Conservation (phyloP, 345 rosid species). For the Euclidium syriacum region DNA sequence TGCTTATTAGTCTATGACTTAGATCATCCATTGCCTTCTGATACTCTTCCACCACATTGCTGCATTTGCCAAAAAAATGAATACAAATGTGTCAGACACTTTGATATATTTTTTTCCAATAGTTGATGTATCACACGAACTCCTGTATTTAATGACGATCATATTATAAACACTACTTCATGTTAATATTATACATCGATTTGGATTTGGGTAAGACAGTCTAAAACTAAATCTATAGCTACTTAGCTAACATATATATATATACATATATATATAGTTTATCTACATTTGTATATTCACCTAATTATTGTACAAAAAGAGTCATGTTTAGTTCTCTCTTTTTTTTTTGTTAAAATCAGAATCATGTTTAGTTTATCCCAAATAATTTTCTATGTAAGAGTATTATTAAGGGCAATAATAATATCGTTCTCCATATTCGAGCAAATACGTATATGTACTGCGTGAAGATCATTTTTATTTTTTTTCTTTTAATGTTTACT, state of each 20-base stretch:
- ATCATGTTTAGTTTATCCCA: background rate
- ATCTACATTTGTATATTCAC: background rate
- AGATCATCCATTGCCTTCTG: constrained; percentile 27
- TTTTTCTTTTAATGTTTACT: too few relatives aligned
- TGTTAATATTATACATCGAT: too few relatives aligned
- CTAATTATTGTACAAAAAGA: background rate
- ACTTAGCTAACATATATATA: too few relatives aligned
- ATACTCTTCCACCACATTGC: constrained; percentile 40
- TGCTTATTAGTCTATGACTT: constrained; percentile 31
- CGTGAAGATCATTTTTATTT: too few relatives aligned
- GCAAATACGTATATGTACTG: too few relatives aligned
- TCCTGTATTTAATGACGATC: too few relatives aligned
- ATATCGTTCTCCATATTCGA: background rate
- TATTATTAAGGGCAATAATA: background rate
- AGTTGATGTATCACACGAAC: background rate
- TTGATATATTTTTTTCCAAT: background rate
- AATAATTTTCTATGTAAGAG: background rate
- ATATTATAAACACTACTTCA: too few relatives aligned
- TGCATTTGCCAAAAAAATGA: constrained; percentile 6
- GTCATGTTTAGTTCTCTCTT: background rate
- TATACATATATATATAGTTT: background rate
- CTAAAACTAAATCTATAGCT: too few relatives aligned
- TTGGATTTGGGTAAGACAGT: too few relatives aligned
- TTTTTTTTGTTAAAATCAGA: too few relatives aligned
- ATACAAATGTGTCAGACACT: background rate